Evolutionary conservation across 106 monocot genomes (phyloP).

Genomic region (Agapanthus africanus): DNA sequence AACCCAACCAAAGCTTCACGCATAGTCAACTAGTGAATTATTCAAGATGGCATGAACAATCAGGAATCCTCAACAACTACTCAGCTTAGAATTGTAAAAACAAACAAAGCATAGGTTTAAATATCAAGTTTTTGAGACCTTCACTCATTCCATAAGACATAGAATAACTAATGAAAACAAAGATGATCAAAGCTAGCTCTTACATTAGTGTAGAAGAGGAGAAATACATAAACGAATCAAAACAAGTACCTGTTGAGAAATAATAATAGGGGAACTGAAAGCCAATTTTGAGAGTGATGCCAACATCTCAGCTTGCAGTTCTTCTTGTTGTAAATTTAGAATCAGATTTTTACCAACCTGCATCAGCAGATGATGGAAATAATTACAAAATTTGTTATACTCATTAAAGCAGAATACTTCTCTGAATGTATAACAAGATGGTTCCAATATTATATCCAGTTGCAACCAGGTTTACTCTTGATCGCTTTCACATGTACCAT

Average conservation of each 20-base stretch:
- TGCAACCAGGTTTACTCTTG: not conserved
- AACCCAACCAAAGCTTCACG: too few species aligned
- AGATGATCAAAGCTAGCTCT: too few species aligned
- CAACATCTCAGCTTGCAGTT: constrained; percentile 43
- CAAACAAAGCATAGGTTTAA: too few species aligned
- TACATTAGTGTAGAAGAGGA: too few species aligned
- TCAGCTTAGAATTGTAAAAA: too few species aligned
- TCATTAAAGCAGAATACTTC: not conserved
- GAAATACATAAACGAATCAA: not conserved
- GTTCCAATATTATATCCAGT: not conserved
- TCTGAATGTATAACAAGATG: not conserved
- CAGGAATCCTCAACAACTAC: too few species aligned
- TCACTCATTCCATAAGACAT: too few species aligned
- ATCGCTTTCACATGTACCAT: not conserved
- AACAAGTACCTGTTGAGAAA: constrained; percentile 52
- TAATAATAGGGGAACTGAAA: constrained; percentile 36
- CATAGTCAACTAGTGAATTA: too few species aligned
- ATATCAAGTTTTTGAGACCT: too few species aligned
- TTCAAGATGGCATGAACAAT: too few species aligned
- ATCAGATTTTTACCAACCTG: constrained; percentile 62
- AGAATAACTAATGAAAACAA: too few species aligned
- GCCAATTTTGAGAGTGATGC: constrained; percentile 70
- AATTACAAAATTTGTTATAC: too few species aligned
- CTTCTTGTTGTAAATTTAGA: constrained; percentile 22
- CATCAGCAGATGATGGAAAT: constrained; percentile 2